These are phyloP conservation scores for Talaromyces sp. DNA, from an alignment of 2,329 filamentous ascomycete genomes.

Conservation along the genomic window DNA sequence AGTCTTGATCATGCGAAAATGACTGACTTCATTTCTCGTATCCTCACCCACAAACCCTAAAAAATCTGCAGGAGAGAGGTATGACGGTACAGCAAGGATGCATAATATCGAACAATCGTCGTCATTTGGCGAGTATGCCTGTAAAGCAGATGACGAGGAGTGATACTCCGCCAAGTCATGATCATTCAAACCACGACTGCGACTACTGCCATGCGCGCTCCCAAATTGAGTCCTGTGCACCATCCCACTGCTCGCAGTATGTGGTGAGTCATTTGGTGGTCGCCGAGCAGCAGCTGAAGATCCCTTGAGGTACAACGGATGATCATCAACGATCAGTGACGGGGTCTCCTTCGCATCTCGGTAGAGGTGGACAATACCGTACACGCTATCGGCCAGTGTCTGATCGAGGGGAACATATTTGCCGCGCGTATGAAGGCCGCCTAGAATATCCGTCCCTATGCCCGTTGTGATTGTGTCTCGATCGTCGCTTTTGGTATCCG, in stretches of 20 bases:
- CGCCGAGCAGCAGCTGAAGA: slow-evolving; percentile 35
- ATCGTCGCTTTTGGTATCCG: slow-evolving; percentile 21
- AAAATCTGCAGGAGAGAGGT: slow-evolving; percentile 86
- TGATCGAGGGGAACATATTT: slow-evolving; percentile 68
- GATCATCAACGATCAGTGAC: slow-evolving; percentile 50
- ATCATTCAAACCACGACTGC: slow-evolving; percentile 14
- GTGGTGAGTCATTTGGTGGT: slow-evolving; percentile 23
- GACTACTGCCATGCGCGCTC: background rate
- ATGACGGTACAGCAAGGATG: slow-evolving; percentile 90
- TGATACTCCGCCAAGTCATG: slow-evolving; percentile 13
- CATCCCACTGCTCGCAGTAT: slow-evolving; percentile 20
- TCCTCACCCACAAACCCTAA: slow-evolving; percentile 86
- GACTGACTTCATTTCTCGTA: slow-evolving; percentile 80
- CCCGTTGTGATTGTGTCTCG: slow-evolving; percentile 44
- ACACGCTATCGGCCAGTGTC: slow-evolving; percentile 73
- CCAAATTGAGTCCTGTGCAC: slow-evolving; percentile 8
- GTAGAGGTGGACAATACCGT: slow-evolving; percentile 93
- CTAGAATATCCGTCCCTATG: slow-evolving; percentile 50
- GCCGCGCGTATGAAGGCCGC: slow-evolving; percentile 77
- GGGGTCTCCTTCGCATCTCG: slow-evolving; percentile 74
- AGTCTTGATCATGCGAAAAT: slow-evolving; percentile 92
- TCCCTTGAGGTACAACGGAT: slow-evolving; percentile 40
- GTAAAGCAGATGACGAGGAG: slow-evolving; percentile 10
- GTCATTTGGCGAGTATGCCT: slow-evolving; percentile 19
- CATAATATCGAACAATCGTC: slow-evolving; percentile 82